These are phyloP conservation scores for Cicer cuneatum DNA, from an alignment of 306 rosid species.

Conservation along the genomic window DNA sequence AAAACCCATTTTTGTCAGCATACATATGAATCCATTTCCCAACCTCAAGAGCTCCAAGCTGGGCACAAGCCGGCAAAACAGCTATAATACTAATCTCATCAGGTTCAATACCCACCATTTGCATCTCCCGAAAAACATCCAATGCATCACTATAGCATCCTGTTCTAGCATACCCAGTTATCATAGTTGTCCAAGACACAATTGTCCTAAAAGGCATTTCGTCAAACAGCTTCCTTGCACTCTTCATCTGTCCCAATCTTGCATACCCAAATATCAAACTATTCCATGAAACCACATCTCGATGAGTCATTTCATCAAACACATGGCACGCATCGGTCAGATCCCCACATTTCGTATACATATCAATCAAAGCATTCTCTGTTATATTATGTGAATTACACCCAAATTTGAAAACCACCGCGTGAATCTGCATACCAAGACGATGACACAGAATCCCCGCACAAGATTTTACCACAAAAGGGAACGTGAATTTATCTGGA, in stretches of 20 bases:
- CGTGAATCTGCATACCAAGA: constrained; percentile 74
- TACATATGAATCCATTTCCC: constrained; percentile 87
- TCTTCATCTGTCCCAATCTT: constrained; percentile 63
- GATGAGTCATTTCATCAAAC: constrained; percentile 65
- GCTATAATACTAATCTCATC: constrained; percentile 78
- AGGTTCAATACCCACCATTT: constrained; percentile 65
- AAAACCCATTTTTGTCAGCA: constrained; percentile 54
- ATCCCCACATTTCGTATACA: constrained; percentile 66
- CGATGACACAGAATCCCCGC: constrained; percentile 50
- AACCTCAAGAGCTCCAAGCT: constrained; percentile 80
- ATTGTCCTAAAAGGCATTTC: constrained; percentile 73
- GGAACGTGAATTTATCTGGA: constrained; percentile 75
- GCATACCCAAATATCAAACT: constrained; percentile 67
- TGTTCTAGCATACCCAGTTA: constrained; percentile 66
- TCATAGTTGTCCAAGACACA: constrained; percentile 82
- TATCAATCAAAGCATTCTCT: constrained; percentile 67
- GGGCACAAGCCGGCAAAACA: constrained; percentile 78
- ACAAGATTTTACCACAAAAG: constrained; percentile 71
- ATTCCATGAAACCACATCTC: constrained; percentile 78
- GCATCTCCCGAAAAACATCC: constrained; percentile 70
- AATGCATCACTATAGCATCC: constrained; percentile 69
- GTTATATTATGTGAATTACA: constrained; percentile 49
- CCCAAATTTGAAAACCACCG: constrained; percentile 66
- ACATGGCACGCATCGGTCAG: constrained; percentile 57
- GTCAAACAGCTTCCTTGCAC: constrained; percentile 65